phyloP scores from a whole-genome alignment of 2,329 filamentous ascomycete genomes.

The Paraphaeosphaeria sporulosa region DNA sequence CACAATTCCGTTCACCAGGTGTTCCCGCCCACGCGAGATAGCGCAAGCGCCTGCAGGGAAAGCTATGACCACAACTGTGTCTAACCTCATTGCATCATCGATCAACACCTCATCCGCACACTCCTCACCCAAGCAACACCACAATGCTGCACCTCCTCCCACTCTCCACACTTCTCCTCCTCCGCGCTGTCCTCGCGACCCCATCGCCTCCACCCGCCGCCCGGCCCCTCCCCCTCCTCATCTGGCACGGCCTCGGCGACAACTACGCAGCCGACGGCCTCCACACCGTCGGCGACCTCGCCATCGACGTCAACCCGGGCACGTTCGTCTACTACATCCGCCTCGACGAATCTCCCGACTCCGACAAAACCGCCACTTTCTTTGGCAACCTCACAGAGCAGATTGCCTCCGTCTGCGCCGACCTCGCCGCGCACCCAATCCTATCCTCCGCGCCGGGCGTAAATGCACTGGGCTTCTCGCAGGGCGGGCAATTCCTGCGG shows the following conservation, averaged over 20 bases:
- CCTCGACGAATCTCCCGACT: slow-evolving; percentile 69
- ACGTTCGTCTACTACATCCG: slow-evolving; percentile 84
- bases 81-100: slow-evolving; percentile 21
- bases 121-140: slow-evolving; percentile 11
- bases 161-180: slow-evolving; percentile 31
- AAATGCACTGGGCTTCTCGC: slow-evolving; percentile 93
- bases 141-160: slow-evolving; percentile 33
- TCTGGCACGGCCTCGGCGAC: slow-evolving; percentile 92
- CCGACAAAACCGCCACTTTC: slow-evolving; percentile 85
- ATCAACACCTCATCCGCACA: slow-evolving; percentile 7
- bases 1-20: neutral
- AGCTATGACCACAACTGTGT: slow-evolving; percentile 10
- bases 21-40: neutral
- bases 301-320: slow-evolving; percentile 76
- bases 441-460: slow-evolving; percentile 82
- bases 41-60: neutral
- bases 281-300: slow-evolving; percentile 72
- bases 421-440: slow-evolving; percentile 77
- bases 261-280: slow-evolving; percentile 80
- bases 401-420: slow-evolving; percentile 77
- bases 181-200: slow-evolving; percentile 24
- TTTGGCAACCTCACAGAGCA: slow-evolving; percentile 88
- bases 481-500: slow-evolving; percentile 95
- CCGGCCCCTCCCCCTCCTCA: slow-evolving; percentile 76
- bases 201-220: slow-evolving; percentile 19